Percentiles rank a stretch among this genome's conserved stretches.
Conservation (phyloP, 2,329 filamentous ascomycete species). For the Boeremia exigua region DNA sequence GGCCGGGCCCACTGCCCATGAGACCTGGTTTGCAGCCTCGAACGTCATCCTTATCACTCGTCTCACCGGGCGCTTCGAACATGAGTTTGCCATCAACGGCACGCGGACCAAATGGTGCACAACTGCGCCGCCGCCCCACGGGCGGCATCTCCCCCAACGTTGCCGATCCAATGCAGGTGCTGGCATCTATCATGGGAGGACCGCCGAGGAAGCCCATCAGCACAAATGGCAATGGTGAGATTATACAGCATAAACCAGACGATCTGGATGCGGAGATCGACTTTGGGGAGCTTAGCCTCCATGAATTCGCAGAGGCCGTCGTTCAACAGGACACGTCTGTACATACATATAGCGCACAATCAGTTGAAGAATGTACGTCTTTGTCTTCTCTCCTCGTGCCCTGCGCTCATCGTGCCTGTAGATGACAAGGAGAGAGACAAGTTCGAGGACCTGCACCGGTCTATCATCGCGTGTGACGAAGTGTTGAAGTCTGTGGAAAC, state of each 20-base stretch:
- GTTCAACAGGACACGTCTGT: slow-evolving; percentile 43
- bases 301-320: slow-evolving; percentile 65
- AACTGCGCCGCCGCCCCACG: slow-evolving; percentile 64
- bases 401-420: slow-evolving; percentile 45
- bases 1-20: slow-evolving; percentile 71
- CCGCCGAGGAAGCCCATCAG: slow-evolving; percentile 35
- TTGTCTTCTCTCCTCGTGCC: slow-evolving; percentile 25
- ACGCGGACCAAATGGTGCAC: slow-evolving; percentile 70
- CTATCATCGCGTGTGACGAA: slow-evolving; percentile 88
- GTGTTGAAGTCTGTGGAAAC: slow-evolving; percentile 91
- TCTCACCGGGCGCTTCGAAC: slow-evolving; percentile 74
- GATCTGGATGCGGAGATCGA: slow-evolving; percentile 71
- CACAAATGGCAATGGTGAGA: slow-evolving; percentile 20
- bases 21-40: slow-evolving; percentile 72
- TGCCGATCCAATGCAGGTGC: slow-evolving; percentile 72
- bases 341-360: slow-evolving; percentile 64
- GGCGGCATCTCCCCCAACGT: slow-evolving; percentile 60
- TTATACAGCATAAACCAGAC: slow-evolving; percentile 51
- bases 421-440: slow-evolving; percentile 82
- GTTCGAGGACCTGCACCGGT: slow-evolving; percentile 88
- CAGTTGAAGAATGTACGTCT: slow-evolving; percentile 74
- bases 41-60: slow-evolving; percentile 79
- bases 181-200: slow-evolving; percentile 65
- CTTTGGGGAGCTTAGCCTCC: slow-evolving; percentile 78
- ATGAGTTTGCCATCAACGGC: slow-evolving; percentile 73